Evolutionary conservation across 768 basidiomycete genomes (phyloP).

Genomic region (Cyathus striatus): DNA sequence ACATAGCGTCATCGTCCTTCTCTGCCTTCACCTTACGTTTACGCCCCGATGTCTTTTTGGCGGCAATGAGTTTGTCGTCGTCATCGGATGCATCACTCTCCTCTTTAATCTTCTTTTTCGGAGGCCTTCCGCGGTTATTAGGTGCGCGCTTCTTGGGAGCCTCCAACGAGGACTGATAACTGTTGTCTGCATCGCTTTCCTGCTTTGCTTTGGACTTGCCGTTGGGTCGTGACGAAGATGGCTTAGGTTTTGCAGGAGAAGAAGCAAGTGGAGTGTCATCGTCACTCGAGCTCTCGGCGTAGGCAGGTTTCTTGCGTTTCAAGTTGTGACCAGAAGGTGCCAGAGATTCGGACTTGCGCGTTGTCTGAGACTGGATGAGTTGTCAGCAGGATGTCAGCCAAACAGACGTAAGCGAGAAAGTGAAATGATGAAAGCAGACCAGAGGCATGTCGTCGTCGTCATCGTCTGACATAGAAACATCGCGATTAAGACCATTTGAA

Average conservation of each 20-base stretch:
- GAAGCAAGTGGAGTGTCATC: slow-evolving; percentile 72
- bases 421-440: slow-evolving; percentile 35
- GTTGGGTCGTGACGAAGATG: slow-evolving; percentile 24
- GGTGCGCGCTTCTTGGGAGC: slow-evolving; percentile 38
- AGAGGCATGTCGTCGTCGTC: slow-evolving; percentile 71
- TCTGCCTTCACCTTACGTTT: slow-evolving; percentile 48
- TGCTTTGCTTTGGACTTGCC: slow-evolving; percentile 30
- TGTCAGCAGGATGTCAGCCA: slow-evolving; percentile 18
- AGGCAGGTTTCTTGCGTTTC: slow-evolving; percentile 60
- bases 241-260: slow-evolving; percentile 51
- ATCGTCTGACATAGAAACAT: slow-evolving; percentile 46
- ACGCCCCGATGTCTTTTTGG: slow-evolving; percentile 29
- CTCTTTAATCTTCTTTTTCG: slow-evolving; percentile 65
- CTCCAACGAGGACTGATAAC: slow-evolving; percentile 35
- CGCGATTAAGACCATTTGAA: slow-evolving; percentile 31
- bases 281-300: slow-evolving; percentile 59
- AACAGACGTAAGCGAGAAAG: slow-evolving; percentile 11
- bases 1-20: slow-evolving; percentile 26
- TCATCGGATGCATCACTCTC: slow-evolving; percentile 30
- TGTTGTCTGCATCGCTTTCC: slow-evolving; percentile 31
- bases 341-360: slow-evolving; percentile 40
- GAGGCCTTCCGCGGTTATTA: slow-evolving; percentile 49
- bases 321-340: slow-evolving; percentile 26
- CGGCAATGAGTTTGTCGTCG: slow-evolving; percentile 28
- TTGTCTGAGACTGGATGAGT: slow-evolving; percentile 48